phyloP scores from a whole-genome alignment of 805 yeast genomes.

The Hanseniaspora mollemarum region DNA sequence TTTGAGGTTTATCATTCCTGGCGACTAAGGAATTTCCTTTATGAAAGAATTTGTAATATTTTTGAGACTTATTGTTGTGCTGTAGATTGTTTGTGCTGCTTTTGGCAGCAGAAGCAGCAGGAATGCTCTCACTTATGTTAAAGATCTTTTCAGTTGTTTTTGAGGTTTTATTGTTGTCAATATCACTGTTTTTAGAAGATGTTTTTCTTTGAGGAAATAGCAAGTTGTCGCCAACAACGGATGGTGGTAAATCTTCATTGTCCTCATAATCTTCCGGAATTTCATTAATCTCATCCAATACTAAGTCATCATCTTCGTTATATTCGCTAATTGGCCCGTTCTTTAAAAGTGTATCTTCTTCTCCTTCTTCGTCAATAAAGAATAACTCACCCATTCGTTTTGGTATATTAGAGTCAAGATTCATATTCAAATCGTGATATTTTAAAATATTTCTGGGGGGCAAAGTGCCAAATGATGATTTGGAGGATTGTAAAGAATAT shows the following conservation, averaged over 20 bases:
- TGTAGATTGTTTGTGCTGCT: slow-evolving; percentile 25
- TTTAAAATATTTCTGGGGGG: slow-evolving; percentile 23
- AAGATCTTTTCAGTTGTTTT: no score
- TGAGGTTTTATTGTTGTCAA: neutral
- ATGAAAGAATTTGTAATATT: slow-evolving; percentile 6
- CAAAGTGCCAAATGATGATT: neutral
- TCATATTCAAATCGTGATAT: slow-evolving; percentile 32
- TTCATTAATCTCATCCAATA: slow-evolving; percentile 41
- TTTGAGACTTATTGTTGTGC: neutral
- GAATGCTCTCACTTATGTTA: no score
- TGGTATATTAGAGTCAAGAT: slow-evolving; percentile 32
- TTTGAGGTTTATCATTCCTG: slow-evolving; percentile 8
- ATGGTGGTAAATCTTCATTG: slow-evolving; percentile 21
- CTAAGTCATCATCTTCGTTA: slow-evolving; percentile 32
- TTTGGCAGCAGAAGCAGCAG: slow-evolving; percentile 17
- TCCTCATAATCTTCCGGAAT: slow-evolving; percentile 37
- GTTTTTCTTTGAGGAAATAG: neutral
- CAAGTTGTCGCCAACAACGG: no score
- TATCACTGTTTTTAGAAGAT: neutral
- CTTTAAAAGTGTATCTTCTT: slow-evolving; percentile 19
- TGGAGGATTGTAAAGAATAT: neutral
- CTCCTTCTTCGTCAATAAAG: slow-evolving; percentile 30
- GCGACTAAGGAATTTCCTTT: slow-evolving; percentile 1
- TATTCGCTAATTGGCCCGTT: slow-evolving; percentile 15
- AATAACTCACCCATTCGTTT: slow-evolving; percentile 27